Base-by-base conservation (phyloP, 1,139 yeast species). In the Saccharomyces hybrid region DNA sequence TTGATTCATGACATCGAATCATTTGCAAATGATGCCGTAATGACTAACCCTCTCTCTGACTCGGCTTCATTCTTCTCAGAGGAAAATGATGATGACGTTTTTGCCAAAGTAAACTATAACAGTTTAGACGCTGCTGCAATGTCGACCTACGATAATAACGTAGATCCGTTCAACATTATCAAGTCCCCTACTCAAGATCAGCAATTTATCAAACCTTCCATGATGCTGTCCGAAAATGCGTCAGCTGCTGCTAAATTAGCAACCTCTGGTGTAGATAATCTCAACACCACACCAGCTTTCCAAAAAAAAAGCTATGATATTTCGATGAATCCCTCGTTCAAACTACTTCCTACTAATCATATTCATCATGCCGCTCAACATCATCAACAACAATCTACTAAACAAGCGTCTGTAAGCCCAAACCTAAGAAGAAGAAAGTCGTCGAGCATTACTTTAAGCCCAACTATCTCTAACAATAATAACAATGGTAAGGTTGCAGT, bases 191-290 rank as follows among this genome's bases (percentile, higher is more conserved):
- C 24, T 38, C 44, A 38, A 28, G 52, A 57, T 49, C 59, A 57
- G 21, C 58, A 61, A 49, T 64, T 62, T 52, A 64, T 64, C 47
- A 62, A 61, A 46, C 67, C 67, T 21, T 64, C 67, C 21, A 59
- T 63, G 64, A 62, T 64, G 56, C 54, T 64, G 49, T 58, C 61
- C 4, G 62, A 59, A 4, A 59, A 56, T 48, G 62, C 62, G 11
- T 59, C 62, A 4, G 53, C 58, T 8, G 61, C 62, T 12, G 62
- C 62, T 3, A 59, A 55, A 49, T 53, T 57, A 16, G 62, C 62
- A 1, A 59, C 62, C 21, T 56, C 60, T 38, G 62, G 62, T 14
- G 50, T 55, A 2, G 59, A 56, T 8, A 38, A 38, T 9, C 48
- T 53, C 19, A 56, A 55, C 24, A 28, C 52, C 24, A 49, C 53